Evolutionary conservation across 345 rosid genomes (phyloP), one percentile per base, ranked within the genome.

Genomic region (Erysimum cheiranthoides): DNA sequence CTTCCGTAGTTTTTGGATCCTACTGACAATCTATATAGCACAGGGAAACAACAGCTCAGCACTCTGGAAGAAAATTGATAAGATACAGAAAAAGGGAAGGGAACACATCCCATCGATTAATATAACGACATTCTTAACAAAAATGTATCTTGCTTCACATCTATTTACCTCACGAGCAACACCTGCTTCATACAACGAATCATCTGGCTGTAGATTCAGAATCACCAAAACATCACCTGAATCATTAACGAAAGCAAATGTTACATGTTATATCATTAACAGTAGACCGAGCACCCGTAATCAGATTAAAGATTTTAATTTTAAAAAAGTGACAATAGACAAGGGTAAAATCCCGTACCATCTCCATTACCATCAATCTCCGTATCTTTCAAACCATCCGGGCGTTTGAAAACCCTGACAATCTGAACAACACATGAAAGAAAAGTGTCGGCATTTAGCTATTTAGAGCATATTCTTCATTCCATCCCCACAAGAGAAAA

Each of bases 171-270:
- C 99, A 75, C 97, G 93, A 18, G 93, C 97, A 73, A 82, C 81
- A 73, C 97, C 97, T 74, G 93, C 89, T 71, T 85, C 93, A 66
- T 82, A 79, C 82, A 92, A 84, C 32, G 97, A 90, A 62, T 90
- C 96, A 81, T 95, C 99, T 9, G 84, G 87, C 9, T 85, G 89
- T 71, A 92, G 82, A 81, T 95, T 97, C 86, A 95, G 47, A 69
- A 95, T 83, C 65, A 95, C 96, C 89, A 95, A 83, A 63, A 95
- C 96, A 79, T 95, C 97, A 70, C 97, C 97, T 95, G 79, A 53
- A 73, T 70, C 70, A 77, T 36, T 38, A 50, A 36, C 27, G 18
- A 32, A 56, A 72, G 14, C 35, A 43, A 11, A 57, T 5, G 35
- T 45, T 18, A 49, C 25, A 61, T 56, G 50, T 31, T 35, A 21